Conservation (phyloP, 768 basidiomycete genomes). For the Psilocybe azurescens region DNA sequence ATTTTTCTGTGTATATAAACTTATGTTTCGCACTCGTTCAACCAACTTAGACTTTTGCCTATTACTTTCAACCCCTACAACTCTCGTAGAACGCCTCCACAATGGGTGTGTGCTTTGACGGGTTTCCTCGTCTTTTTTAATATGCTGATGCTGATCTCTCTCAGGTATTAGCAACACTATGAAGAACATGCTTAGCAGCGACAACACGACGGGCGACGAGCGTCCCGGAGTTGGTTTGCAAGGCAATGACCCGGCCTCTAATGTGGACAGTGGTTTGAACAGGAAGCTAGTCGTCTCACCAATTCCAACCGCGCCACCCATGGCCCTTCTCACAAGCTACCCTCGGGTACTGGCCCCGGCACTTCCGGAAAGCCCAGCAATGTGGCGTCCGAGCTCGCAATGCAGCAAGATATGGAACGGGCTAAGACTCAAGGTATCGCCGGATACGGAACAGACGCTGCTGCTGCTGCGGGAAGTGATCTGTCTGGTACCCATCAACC, state of each 20-base stretch:
- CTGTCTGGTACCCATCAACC: constrained; percentile 12
- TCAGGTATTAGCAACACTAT: constrained; percentile 18
- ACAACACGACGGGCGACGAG: constrained; percentile 2
- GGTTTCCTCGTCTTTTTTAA: background rate
- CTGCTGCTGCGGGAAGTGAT: constrained; percentile 17
- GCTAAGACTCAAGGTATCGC: constrained; percentile 3
- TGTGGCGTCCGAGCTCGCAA: constrained; percentile 5
- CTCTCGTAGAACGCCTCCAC: background rate
- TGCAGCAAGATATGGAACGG: constrained; percentile 10
- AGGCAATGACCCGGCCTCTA: background rate
- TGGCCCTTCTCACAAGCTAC: constrained; percentile 9
- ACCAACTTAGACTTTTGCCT: background rate
- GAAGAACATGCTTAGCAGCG: constrained; percentile 22
- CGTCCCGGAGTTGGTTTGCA: background rate
- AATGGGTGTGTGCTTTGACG: background rate
- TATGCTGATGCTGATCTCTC: background rate
- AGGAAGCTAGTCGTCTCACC: constrained; percentile 2
- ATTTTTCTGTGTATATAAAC: background rate
- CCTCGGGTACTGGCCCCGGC: constrained; percentile 19
- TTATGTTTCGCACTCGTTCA: background rate
- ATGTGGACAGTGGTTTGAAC: background rate
- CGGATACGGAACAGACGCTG: constrained; percentile 19
- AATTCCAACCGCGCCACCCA: constrained; percentile 5
- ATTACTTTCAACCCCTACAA: background rate
- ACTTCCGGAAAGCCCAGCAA: constrained; percentile 14